Evolutionary conservation across 495 filamentous ascomycete species (phyloP).

Genomic region (Penicillium daleae): DNA sequence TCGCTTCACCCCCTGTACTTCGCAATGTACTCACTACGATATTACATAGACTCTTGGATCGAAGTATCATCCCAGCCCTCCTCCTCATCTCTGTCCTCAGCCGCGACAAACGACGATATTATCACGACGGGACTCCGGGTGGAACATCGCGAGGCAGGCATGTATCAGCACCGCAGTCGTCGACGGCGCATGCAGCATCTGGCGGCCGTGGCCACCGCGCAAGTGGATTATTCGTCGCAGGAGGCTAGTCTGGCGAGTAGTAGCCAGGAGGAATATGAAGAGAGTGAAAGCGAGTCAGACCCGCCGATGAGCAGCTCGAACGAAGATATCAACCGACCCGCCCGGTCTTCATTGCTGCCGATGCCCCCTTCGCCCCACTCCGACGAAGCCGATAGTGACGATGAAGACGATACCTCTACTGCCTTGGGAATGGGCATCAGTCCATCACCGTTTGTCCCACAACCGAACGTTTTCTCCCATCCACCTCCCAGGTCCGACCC

Average conservation of each 20-base stretch:
- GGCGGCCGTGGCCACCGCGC: conserved; percentile 47
- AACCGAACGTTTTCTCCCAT: conserved; percentile 89
- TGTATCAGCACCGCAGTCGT: conserved; percentile 51
- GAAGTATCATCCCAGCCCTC: conserved; percentile 93
- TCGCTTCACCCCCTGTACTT: conserved; percentile 28
- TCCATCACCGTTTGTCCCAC: conserved; percentile 72
- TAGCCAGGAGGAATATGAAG: conserved; percentile 89
- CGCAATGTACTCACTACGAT: conserved; percentile 57
- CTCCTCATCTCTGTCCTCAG: conserved; percentile 85
- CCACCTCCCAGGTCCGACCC: conserved; percentile 65
- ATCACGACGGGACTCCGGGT: conserved; percentile 84
- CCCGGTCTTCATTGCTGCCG: conserved; percentile 26
- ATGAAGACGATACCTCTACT: conserved; percentile 79
- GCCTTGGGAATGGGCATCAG: conserved; percentile 69
- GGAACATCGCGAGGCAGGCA: conserved; percentile 50
- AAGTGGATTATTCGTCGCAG: conserved; percentile 51
- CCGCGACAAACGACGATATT: conserved; percentile 76
- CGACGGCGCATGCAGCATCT: conserved; percentile 58
- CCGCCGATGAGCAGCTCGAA: conserved; percentile 82
- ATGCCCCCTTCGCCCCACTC: conserved; percentile 37
- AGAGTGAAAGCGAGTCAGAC: conserved; percentile 85
- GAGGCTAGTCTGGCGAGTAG: conserved; percentile 54
- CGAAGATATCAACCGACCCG: conserved; percentile 62
- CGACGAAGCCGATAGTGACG: conserved; percentile 58
- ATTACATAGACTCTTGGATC: conserved; percentile 89